phyloP scores from a whole-genome alignment of 192 early-diverging fungal genomes.

The Backusella tarrabulga region DNA sequence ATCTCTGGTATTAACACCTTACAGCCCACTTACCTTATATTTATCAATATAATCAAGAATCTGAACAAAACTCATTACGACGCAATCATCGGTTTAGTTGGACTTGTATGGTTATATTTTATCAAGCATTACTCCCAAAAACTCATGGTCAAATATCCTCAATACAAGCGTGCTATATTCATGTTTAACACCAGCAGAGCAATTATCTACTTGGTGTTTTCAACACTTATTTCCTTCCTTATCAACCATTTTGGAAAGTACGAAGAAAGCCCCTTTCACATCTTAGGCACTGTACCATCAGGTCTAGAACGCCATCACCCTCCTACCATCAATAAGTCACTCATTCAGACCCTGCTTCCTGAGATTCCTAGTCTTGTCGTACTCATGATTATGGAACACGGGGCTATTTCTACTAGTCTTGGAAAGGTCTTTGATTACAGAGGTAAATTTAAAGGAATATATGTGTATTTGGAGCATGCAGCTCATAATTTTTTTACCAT shows the following conservation, averaged over 20 bases:
- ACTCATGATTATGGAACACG: slow-evolving; percentile 85
- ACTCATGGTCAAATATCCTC: slow-evolving; percentile 43
- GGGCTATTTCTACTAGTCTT: slow-evolving; percentile 88
- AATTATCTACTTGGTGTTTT: slow-evolving; percentile 71
- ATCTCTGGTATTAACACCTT: slow-evolving; percentile 75
- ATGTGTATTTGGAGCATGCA: neutral
- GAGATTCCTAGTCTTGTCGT: slow-evolving; percentile 69
- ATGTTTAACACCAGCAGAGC: slow-evolving; percentile 72
- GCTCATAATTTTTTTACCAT: neutral
- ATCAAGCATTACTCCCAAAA: slow-evolving; percentile 35
- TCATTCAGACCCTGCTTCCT: slow-evolving; percentile 48
- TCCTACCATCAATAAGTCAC: slow-evolving; percentile 46
- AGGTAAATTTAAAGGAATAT: slow-evolving; percentile 35
- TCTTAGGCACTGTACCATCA: slow-evolving; percentile 71
- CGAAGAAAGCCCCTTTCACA: slow-evolving; percentile 48
- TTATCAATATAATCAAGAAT: slow-evolving; percentile 58
- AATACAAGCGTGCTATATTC: slow-evolving; percentile 48
- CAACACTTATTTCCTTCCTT: slow-evolving; percentile 67
- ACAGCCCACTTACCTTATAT: slow-evolving; percentile 67
- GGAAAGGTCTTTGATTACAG: slow-evolving; percentile 84
- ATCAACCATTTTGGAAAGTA: slow-evolving; percentile 42
- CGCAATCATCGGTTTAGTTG: slow-evolving; percentile 56
- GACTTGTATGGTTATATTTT: slow-evolving; percentile 36
- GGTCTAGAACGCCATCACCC: slow-evolving; percentile 66
- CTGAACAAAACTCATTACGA: slow-evolving; percentile 50